These are phyloP conservation scores for Zea luxurians DNA, from an alignment of 176 grass and related monocot species.

Conservation along the genomic window DNA sequence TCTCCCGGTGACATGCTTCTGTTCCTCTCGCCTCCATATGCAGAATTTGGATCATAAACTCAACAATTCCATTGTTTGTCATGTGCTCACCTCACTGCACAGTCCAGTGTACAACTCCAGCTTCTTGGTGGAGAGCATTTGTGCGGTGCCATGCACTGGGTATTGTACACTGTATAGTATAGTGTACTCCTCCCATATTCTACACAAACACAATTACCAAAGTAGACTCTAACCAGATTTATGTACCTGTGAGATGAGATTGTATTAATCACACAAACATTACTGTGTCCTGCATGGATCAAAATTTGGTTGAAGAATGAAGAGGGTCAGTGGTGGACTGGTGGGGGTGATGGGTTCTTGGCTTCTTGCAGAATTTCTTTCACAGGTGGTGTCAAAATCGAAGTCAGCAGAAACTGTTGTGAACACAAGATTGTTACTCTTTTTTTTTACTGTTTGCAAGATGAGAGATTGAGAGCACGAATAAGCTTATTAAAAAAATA, in stretches of 20 bases:
- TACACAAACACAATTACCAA: conserved; percentile 1
- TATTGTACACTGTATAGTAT: not conserved
- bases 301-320: not conserved
- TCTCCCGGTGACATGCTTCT: no score
- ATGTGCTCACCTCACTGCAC: conserved; percentile 36
- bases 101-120: not conserved
- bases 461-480: conserved; percentile 21
- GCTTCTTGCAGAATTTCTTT: conserved; percentile 15
- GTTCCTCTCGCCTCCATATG: no score
- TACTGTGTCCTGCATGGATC: not conserved
- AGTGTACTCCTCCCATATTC: not conserved
- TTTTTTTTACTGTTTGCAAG: conserved; percentile 4
- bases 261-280: not conserved
- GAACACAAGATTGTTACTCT: not conserved
- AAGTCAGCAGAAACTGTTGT: conserved; percentile 12
- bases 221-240: not conserved
- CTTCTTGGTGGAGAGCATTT: conserved; percentile 13
- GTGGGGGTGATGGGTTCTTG: not conserved
- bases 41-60: no score
- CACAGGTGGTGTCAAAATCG: conserved; percentile 6
- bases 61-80: conserved; percentile 27
- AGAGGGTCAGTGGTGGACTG: not conserved
- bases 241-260: conserved; percentile 15
- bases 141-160: not conserved
- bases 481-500: not conserved